Evolutionary conservation across 805 yeast species (phyloP).

Genomic region (Kodamaea kaohsiungensis): DNA sequence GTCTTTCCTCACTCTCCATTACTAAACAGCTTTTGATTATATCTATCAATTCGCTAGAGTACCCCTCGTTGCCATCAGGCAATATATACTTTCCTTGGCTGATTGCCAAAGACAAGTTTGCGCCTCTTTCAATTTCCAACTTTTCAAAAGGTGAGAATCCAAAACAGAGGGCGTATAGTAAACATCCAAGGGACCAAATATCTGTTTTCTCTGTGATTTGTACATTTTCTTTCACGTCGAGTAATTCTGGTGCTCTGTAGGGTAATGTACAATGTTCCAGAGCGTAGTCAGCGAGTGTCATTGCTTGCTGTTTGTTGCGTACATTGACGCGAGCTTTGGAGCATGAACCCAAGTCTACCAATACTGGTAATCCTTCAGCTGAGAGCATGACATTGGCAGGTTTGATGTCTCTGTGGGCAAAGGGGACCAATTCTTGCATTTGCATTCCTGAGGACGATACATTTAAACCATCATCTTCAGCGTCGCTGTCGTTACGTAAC

Average conservation of each 20-base stretch:
- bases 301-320: constrained; percentile 65
- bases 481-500: constrained; percentile 21
- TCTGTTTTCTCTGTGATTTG: constrained; percentile 73
- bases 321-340: constrained; percentile 58
- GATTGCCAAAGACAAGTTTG: constrained; percentile 75
- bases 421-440: constrained; percentile 59
- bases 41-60: constrained; percentile 55
- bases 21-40: constrained; percentile 62
- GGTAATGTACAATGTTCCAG: constrained; percentile 85
- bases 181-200: constrained; percentile 91
- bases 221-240: constrained; percentile 72
- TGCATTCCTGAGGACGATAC: constrained; percentile 36
- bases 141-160: constrained; percentile 86
- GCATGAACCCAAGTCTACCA: constrained; percentile 85
- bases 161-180: constrained; percentile 74
- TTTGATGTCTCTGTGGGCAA: constrained; percentile 84
- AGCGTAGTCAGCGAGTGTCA: constrained; percentile 75
- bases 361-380: constrained; percentile 70
- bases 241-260: constrained; percentile 86
- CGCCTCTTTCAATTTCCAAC: constrained; percentile 79
- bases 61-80: constrained; percentile 49
- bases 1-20: constrained; percentile 62
- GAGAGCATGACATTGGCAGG: constrained; percentile 88
- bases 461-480: constrained; percentile 28
- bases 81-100: constrained; percentile 61